Base-by-base conservation (phyloP, 768 basidiomycete genomes). In the Rhodocollybia butyracea region DNA sequence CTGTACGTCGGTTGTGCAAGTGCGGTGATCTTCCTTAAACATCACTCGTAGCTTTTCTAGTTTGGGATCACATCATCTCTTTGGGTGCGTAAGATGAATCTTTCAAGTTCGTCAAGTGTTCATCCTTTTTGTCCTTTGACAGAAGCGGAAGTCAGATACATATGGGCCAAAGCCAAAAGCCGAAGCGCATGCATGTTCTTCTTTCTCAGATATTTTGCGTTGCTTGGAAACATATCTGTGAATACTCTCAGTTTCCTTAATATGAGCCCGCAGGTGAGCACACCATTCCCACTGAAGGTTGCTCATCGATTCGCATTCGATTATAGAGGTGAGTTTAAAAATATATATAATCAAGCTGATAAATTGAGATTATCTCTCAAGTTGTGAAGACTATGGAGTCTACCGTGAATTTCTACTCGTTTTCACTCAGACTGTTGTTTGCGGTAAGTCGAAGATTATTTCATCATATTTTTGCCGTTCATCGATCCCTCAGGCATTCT, bases 171-270 rank as follows among this genome's bases (percentile, higher is more conserved):
- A 10, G 41, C 41, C 8, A 43, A 43, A n/a, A 5, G 39, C 8
- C 8, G 15, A 10, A 40, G 8, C 17, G 21, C 39, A 40, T 13
- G 15, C 15, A 13, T 39, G 12, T 53, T 53, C 21, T 39, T 53
- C 51, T 26, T 53, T 13, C 40, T 19, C 36, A 6, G 51, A 5
- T 53, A 53, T 24, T 53, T 53, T 26, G 26, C 38, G 17, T 5
- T 26, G 13, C 22, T 53, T n/a, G 51, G 51, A 5, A 53, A 53
- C 22, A 43, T 53, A 15, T n/a, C 41, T 19, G 30, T 53, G 26
- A 53, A 34, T 27, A 29, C 19, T 40, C 38, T n/a, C 5, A 39
- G 6, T 26, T 40, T 8, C 5, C n/a, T 26, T 10, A 21, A 22
- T 43, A n/a, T n/a, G n/a, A n/a, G n/a, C n/a, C n/a, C n/a, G n/a